Conservation (phyloP, 2,329 filamentous ascomycete species). For the Fusarium sublunatum region DNA sequence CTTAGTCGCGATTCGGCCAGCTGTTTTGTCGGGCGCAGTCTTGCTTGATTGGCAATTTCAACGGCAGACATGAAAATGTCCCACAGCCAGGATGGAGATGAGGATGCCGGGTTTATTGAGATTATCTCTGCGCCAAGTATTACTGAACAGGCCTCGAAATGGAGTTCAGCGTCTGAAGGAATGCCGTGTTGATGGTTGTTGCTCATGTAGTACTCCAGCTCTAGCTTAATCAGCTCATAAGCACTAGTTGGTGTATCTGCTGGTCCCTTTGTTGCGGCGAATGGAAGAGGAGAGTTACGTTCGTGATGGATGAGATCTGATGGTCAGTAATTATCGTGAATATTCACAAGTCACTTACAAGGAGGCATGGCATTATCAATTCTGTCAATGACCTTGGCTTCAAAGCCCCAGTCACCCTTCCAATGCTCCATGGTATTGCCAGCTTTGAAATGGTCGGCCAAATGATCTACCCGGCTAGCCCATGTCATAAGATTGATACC, state of each 20-base stretch:
- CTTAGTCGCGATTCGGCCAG: constrained; percentile 25
- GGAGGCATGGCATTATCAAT: constrained; percentile 58
- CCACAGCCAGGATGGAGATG: constrained; percentile 33
- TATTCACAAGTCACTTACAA: constrained; percentile 41
- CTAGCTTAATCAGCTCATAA: constrained; percentile 35
- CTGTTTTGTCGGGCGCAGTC: constrained; percentile 27
- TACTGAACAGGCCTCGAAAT: constrained; percentile 35
- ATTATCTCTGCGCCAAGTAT: constrained; percentile 33
- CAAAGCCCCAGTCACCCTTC: constrained; percentile 59
- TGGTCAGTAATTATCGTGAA: not conserved
- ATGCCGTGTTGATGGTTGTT: constrained; percentile 24
- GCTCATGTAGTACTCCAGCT: constrained; percentile 36
- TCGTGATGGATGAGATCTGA: constrained; percentile 42
- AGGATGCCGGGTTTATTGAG: constrained; percentile 21
- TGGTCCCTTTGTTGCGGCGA: constrained; percentile 35
- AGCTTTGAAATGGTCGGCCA: constrained; percentile 57
- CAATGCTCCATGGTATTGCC: constrained; percentile 57
- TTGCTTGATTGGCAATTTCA: constrained; percentile 32
- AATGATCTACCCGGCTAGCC: constrained; percentile 51
- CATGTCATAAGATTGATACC: constrained; percentile 52
- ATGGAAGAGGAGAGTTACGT: constrained; percentile 32
- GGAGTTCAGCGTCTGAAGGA: constrained; percentile 24
- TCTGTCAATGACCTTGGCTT: constrained; percentile 51
- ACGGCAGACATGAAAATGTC: constrained; percentile 34
- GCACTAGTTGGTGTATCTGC: constrained; percentile 39